phyloP scores from a whole-genome alignment of 2,329 filamentous ascomycete species.

The Chrysoporthe puriensis region DNA sequence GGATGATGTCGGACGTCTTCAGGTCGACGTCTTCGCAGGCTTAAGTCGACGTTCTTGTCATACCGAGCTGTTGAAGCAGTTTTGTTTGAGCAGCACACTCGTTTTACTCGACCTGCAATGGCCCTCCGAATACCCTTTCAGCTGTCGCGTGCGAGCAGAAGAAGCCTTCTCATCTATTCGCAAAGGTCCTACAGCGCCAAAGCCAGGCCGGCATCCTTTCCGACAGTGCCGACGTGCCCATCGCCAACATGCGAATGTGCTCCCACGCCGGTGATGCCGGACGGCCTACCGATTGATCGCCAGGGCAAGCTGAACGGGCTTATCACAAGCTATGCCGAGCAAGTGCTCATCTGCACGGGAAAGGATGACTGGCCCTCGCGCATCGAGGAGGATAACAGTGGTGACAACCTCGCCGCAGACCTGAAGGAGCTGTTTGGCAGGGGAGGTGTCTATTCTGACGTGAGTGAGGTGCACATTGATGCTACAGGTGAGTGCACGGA shows the following conservation, averaged over 20 bases:
- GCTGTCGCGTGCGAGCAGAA: constrained; percentile 9
- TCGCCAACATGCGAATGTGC: constrained; percentile 76
- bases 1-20: background rate
- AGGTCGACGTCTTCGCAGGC: background rate
- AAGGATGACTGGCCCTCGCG: constrained; percentile 78
- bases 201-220: constrained; percentile 38
- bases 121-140: constrained; percentile 1
- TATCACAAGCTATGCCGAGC: constrained; percentile 78
- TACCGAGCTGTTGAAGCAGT: background rate
- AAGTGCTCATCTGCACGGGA: constrained; percentile 83
- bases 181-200: constrained; percentile 22
- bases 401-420: constrained; percentile 69
- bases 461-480: constrained; percentile 43
- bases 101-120: background rate
- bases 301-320: constrained; percentile 72
- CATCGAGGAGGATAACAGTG: constrained; percentile 79
- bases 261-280: constrained; percentile 64
- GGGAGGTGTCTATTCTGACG: constrained; percentile 69
- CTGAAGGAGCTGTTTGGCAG: constrained; percentile 72
- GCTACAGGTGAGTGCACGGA: constrained; percentile 12
- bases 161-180: background rate
- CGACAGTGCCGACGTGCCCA: constrained; percentile 65
- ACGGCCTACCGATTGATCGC: constrained; percentile 74
- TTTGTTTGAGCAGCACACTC: background rate
- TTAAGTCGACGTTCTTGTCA: background rate